Percentiles rank a stretch among this genome's conserved stretches.
Evolutionary conservation across 305 asterid species (phyloP).

Genomic region (Salvia sclarea): DNA sequence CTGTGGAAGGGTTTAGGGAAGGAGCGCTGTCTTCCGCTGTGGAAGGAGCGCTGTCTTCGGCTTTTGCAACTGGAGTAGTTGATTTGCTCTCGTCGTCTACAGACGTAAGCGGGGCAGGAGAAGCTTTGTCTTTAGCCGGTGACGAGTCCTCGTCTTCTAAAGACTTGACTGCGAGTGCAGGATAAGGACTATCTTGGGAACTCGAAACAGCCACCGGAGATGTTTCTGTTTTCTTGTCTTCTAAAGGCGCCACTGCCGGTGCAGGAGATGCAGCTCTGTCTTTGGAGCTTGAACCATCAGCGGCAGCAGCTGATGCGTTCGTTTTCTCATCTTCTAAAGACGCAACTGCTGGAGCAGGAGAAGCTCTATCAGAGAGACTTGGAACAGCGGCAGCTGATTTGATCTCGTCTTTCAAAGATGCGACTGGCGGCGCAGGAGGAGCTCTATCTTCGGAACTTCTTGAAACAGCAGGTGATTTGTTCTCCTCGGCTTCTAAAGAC

Average conservation of each 20-base stretch:
- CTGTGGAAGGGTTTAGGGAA: too few species aligned
- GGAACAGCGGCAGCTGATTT: background rate
- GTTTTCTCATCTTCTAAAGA: background rate
- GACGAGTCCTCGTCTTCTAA: background rate
- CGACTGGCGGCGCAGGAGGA: background rate
- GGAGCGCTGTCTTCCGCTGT: background rate
- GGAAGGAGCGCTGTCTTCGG: too few species aligned
- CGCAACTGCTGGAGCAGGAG: background rate
- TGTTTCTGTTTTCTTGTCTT: background rate
- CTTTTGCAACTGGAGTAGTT: background rate
- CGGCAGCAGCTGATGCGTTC: background rate
- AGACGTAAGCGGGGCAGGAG: background rate
- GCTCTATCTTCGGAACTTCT: background rate
- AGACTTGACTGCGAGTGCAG: background rate
- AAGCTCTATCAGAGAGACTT: background rate
- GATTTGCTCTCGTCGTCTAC: background rate
- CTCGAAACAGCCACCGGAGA: background rate
- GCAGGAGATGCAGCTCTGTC: background rate
- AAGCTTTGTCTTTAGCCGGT: background rate
- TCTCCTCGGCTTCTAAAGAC: background rate
- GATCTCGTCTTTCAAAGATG: background rate
- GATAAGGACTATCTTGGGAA: background rate
- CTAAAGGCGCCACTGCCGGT: background rate
- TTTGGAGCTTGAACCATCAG: background rate
- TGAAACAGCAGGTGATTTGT: background rate